Base-by-base conservation (phyloP, 352 stramenopile genomes). In the Phytophthora lateralis region DNA sequence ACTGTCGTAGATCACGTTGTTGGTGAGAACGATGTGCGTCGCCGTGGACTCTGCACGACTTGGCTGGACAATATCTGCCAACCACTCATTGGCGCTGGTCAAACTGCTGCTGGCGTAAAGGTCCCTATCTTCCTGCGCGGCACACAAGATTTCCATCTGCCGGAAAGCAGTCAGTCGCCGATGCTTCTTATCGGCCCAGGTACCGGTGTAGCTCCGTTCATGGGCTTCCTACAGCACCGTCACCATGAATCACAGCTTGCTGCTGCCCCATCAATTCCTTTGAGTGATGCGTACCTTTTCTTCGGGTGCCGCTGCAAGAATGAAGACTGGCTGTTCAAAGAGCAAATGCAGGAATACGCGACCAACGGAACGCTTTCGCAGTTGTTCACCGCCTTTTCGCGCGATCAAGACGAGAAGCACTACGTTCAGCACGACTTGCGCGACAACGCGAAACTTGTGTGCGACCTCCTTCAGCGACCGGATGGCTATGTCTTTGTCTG, bases 151-250 rank as follows among this genome's bases (percentile, higher is more conserved):
- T 99, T 99, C 55, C 67, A 82, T 9, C 72, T 98, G 1, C 97
- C 97, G 3, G 71, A 72, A 6, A 83, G 79, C 27, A 61, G 91
- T n/a, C 71, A 84, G 21, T 90, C 73, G 44, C 95, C 96, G 0
- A 71, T 99, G n/a, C 51, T 99, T 46, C 77, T 99, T 12, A 97
- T 99, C 52, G 97, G 97, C 3, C 96, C 96, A 2, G 97, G 97
- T 32, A 99, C 97, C 14, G 97, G 97, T 24, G 96, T 99, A 45
- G 90, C 97, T 11, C 96, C 97, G 17, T 99, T 99, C 75, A 93
- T 98, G 58, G 95, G 96, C 34, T 99, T 99, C 58, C 52, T 99
- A 34, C 80, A 95, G 54, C 95, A 99, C 57, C 91, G 90, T 18
- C 55, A 77, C 15, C 29, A 73, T 14, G 70, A 90, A 58, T 48